Evolutionary conservation across 1,284 basidiomycete genomes (phyloP), one percentile per base, ranked within the genome.

Genomic region (Pyrrhoderma lamaoense): DNA sequence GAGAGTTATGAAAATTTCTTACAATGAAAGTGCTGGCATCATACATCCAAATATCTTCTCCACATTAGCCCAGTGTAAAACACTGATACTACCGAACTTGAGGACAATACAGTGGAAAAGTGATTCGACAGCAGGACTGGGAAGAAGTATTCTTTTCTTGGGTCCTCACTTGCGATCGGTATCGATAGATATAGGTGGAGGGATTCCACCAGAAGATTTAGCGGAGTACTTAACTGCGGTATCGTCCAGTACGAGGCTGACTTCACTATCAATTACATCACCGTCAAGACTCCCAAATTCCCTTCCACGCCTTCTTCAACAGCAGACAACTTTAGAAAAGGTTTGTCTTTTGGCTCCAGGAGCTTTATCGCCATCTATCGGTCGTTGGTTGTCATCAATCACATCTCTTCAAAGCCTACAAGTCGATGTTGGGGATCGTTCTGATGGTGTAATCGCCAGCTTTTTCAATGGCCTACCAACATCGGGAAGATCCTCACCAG

Each of bases 31-130:
- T 51, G 70, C 77, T 53, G 80, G 77, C 61, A 79, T 72, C 59
- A 70, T 88, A 51, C 71, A 79, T 3, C 67, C 79, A 34, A 74
- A 78, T 54, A 72, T 87, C 58, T 85, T 89, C 64, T 67, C 80
- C 23, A 70, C 80, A 53, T 67, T 89, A 51, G 77, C 80, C 55
- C 76, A 82, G 56, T 70, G 71, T 57, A 75, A 79, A 46, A 83
- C 85, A 9, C 68, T 68, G 47, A 74, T 89, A 42, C 72, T 89
- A 48, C 85, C 86, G 21, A 74, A 79, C 64, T 74, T 89, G 52
- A 74, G 74, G 52, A 73, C 79, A 48, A 70, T 88, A 58, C 74
- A 74, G 37, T 89, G 85, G 85, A 82, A 78, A 59, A 80, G 74
- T 39, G 82, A 83, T 59, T 80, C 77, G 5, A 61, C 77, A 22